Conservation (phyloP, 169 alveolate genomes). For the Miamiensis avidus region DNA sequence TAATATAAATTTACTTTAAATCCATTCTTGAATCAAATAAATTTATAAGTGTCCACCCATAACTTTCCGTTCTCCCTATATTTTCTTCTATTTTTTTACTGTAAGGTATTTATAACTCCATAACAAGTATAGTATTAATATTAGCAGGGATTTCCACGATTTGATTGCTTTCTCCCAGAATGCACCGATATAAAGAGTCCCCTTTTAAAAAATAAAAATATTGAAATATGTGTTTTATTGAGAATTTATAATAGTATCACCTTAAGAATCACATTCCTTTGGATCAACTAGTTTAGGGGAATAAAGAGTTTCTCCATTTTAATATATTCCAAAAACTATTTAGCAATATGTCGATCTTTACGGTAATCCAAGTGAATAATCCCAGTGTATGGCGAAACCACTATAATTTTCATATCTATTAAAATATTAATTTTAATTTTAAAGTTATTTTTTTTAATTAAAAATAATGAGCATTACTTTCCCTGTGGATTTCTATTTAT, state of each 20-base stretch:
- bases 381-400: slow-evolving; percentile 61
- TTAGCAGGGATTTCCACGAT: slow-evolving; percentile 53
- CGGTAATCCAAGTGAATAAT: slow-evolving; percentile 53
- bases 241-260: slow-evolving; percentile 33
- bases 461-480: too few species aligned
- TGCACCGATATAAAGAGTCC: slow-evolving; percentile 20
- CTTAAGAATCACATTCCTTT: slow-evolving; percentile 58
- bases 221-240: too few species aligned
- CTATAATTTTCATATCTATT: slow-evolving; percentile 47
- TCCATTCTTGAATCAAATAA: slow-evolving; percentile 55
- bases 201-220: neutral
- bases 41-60: slow-evolving; percentile 67
- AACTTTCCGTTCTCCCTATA: slow-evolving; percentile 44
- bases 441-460: too few species aligned
- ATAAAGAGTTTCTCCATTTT: slow-evolving; percentile 39
- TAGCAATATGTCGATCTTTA: slow-evolving; percentile 44
- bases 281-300: slow-evolving; percentile 54
- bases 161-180: slow-evolving; percentile 43
- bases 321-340: slow-evolving; percentile 54
- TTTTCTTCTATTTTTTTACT: slow-evolving; percentile 40
- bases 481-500: too few species aligned
- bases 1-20: slow-evolving; percentile 41
- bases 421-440: neutral
- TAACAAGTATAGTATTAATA: slow-evolving; percentile 57
- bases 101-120: slow-evolving; percentile 61